phyloP scores from a whole-genome alignment of 202 grass and related monocot genomes.

The Eragrostis tef region DNA sequence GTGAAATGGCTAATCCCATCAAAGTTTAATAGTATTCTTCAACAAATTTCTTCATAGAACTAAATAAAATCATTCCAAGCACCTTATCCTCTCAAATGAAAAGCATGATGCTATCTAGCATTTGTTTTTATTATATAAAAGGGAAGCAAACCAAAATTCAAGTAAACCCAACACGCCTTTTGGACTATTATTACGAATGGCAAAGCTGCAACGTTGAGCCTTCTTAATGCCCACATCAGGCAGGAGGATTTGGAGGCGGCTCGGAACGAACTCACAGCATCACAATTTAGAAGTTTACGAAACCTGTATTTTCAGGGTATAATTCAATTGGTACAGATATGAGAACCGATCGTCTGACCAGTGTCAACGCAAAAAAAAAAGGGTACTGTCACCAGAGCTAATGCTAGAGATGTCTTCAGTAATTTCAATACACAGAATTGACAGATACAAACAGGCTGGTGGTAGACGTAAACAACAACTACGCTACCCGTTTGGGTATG shows the following conservation, averaged over 20 bases:
- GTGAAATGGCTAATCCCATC: too few relatives aligned
- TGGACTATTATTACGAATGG: background rate
- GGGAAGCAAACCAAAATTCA: too few relatives aligned
- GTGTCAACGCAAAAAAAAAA: background rate
- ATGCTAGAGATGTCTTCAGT: background rate
- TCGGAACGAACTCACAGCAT: background rate
- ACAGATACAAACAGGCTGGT: slow-evolving; percentile 32
- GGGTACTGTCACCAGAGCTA: background rate
- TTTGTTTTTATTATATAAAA: too few relatives aligned
- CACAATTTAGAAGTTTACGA: too few relatives aligned
- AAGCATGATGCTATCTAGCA: too few relatives aligned
- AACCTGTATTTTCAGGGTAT: background rate
- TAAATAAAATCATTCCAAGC: too few relatives aligned
- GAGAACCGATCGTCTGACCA: background rate
- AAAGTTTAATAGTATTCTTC: too few relatives aligned
- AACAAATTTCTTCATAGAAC: too few relatives aligned
- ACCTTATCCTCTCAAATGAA: too few relatives aligned
- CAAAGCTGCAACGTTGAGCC: background rate
- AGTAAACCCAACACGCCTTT: background rate
- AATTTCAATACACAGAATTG: slow-evolving; percentile 27
- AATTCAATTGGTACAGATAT: background rate
- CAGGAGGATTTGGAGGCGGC: background rate
- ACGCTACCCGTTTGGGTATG: background rate
- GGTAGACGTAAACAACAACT: slow-evolving; percentile 6
- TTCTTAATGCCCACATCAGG: background rate